Evolutionary conservation across 2,329 filamentous ascomycete genomes (phyloP).

Genomic region (Diplodia corticola): DNA sequence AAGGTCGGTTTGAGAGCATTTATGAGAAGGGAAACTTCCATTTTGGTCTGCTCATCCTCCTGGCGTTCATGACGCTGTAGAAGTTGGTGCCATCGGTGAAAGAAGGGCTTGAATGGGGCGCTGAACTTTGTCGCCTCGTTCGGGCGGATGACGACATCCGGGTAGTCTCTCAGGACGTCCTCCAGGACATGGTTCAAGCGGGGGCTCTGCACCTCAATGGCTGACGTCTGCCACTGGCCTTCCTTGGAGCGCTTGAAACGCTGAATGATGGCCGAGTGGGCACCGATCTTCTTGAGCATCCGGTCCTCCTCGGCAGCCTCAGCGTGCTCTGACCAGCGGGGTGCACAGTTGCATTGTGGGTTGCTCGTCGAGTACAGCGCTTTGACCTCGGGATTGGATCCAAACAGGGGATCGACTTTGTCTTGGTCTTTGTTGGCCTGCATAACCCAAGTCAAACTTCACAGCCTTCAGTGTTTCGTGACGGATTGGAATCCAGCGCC

Average conservation of each 20-base stretch:
- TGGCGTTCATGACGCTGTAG: slow-evolving; percentile 20
- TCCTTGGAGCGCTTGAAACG: neutral
- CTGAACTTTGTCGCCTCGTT: slow-evolving; percentile 59
- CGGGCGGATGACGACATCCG: slow-evolving; percentile 60
- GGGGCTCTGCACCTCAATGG: slow-evolving; percentile 55
- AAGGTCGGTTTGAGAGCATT: slow-evolving; percentile 43
- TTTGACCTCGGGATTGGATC: neutral
- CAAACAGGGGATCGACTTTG: neutral
- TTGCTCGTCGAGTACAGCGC: neutral
- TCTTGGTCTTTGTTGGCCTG: too few relatives aligned
- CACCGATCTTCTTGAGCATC: neutral
- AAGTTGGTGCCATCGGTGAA: slow-evolving; percentile 61
- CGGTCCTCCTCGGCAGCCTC: neutral
- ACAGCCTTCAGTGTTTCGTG: too few relatives aligned
- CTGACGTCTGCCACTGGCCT: neutral
- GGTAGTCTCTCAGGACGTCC: slow-evolving; percentile 58
- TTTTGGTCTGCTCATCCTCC: slow-evolving; percentile 34
- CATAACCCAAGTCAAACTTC: too few relatives aligned
- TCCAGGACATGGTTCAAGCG: slow-evolving; percentile 58
- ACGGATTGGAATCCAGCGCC: too few relatives aligned
- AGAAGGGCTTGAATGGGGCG: slow-evolving; percentile 62
- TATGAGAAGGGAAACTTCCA: slow-evolving; percentile 43
- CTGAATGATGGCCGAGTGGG: neutral
- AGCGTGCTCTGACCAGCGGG: neutral
- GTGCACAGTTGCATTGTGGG: neutral